phyloP scores from a whole-genome alignment of 2,329 filamentous ascomycete genomes.

The Zalaria obscura region DNA sequence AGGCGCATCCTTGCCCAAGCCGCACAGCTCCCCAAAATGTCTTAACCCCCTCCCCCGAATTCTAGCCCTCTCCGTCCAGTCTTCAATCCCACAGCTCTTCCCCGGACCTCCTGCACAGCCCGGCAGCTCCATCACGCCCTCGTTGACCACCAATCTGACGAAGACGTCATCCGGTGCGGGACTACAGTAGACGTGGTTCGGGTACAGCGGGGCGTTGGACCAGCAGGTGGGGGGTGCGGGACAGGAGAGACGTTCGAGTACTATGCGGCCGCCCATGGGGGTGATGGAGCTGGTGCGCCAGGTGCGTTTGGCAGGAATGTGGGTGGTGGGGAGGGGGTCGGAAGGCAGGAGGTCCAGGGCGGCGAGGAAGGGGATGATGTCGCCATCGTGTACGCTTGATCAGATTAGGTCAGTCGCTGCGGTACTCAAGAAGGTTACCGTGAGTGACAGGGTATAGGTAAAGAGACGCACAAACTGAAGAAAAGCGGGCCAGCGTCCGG shows the following conservation, averaged over 20 bases:
- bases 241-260: conserved; percentile 40
- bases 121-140: conserved; percentile 37
- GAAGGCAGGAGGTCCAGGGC: conserved; percentile 35
- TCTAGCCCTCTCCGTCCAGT: conserved; percentile 28
- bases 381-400: conserved; percentile 40
- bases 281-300: conserved; percentile 43
- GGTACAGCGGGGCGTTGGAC: conserved; percentile 13
- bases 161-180: conserved; percentile 18
- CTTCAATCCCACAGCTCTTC: conserved; percentile 29
- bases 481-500: conserved; percentile 34
- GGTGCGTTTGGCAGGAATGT: conserved; percentile 27
- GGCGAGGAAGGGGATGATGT: conserved; percentile 41
- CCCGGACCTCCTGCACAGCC: conserved; percentile 34
- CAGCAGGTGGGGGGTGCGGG: conserved; percentile 9
- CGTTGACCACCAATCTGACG: conserved; percentile 43
- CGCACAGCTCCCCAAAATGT: conserved; percentile 35
- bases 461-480: conserved; percentile 39
- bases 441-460: background rate
- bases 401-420: conserved; percentile 1
- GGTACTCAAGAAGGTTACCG: too few relatives aligned
- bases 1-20: conserved; percentile 24
- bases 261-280: conserved; percentile 43
- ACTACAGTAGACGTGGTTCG: conserved; percentile 16
- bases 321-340: conserved; percentile 31
- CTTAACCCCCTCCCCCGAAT: conserved; percentile 28